Evolutionary conservation across 1,139 yeast species (phyloP), one percentile per base, ranked within the genome.

Genomic region (Lodderomyces theae): DNA sequence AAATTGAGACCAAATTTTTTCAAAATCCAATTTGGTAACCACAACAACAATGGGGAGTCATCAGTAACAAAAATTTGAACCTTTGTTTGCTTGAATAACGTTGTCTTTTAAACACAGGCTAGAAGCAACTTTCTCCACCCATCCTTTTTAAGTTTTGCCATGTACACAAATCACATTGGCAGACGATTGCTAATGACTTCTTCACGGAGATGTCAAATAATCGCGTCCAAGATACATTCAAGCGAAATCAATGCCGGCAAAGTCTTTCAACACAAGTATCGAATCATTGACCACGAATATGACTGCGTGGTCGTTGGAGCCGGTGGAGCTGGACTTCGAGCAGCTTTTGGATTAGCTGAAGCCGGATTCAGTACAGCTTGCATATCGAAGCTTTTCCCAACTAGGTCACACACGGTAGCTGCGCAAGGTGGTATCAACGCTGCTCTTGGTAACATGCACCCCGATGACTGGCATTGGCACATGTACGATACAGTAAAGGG

Each of bases 351-450:
- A 47, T 77, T 92, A 48, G 96, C 97, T 42, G 92, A 89, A 60
- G 96, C 95, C 42, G 98, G 98, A 35, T 90, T 77, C 75, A 90
- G 90, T 69, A 90, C 97, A 40, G 98, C 98, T 31, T 92, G 97
- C 79, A 81, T 92, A 55, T 83, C 97, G 53, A 92, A 92, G 72
- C 79, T 92, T 56, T 92, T 92, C 77, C 98, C 97, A 41, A 92
- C 98, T 35, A 85, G 98, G 72, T 89, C 97, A 23, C 98, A 92
- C 66, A 92, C 98, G 21, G 98, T 92, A 42, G 98, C 98, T 43
- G 98, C 98, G 42, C 98, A 92, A 70, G 98, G 98, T 69, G 98
- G 98, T 70, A 92, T 92, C 69, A 92, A 92, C 59, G 98, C 98
- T 54, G 98, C 98, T 31, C 76, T 92, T 49, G 92, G 94, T 50